phyloP scores from a whole-genome alignment of 2,329 filamentous ascomycete species.

The Aureobasidium vineae region DNA sequence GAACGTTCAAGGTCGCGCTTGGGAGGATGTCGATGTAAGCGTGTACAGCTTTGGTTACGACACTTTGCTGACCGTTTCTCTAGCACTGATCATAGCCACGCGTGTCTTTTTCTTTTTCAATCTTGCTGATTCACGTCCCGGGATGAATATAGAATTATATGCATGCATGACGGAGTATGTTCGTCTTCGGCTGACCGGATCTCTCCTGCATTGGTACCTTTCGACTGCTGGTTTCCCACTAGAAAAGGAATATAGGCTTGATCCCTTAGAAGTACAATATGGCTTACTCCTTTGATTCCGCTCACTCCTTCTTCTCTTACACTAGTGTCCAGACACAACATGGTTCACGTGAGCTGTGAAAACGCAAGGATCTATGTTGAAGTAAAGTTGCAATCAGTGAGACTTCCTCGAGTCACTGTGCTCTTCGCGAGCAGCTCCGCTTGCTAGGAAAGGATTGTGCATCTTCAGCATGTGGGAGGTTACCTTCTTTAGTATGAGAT shows the following conservation, averaged over 20 bases:
- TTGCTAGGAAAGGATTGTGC: neutral
- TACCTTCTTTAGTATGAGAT: neutral
- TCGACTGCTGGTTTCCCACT: neutral
- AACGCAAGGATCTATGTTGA: neutral
- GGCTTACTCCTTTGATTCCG: neutral
- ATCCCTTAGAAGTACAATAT: neutral
- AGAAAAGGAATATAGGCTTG: neutral
- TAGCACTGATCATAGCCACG: conserved; percentile 13
- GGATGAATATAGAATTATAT: neutral
- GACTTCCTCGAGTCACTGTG: neutral
- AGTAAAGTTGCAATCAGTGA: neutral
- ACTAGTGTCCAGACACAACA: neutral
- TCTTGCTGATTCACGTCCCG: neutral
- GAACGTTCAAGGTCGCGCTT: conserved; percentile 83
- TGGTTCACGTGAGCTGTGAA: neutral
- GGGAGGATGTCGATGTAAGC: conserved; percentile 66
- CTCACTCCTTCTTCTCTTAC: neutral
- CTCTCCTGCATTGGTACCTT: conserved; percentile 1
- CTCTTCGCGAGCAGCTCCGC: neutral
- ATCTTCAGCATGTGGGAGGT: neutral
- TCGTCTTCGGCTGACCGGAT: neutral
- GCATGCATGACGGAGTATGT: neutral
- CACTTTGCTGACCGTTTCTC: neutral
- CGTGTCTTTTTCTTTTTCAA: neutral
- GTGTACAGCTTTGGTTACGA: neutral